Base-by-base conservation (phyloP, 148 eudicot genomes). In the Rhododendron williamsianum region DNA sequence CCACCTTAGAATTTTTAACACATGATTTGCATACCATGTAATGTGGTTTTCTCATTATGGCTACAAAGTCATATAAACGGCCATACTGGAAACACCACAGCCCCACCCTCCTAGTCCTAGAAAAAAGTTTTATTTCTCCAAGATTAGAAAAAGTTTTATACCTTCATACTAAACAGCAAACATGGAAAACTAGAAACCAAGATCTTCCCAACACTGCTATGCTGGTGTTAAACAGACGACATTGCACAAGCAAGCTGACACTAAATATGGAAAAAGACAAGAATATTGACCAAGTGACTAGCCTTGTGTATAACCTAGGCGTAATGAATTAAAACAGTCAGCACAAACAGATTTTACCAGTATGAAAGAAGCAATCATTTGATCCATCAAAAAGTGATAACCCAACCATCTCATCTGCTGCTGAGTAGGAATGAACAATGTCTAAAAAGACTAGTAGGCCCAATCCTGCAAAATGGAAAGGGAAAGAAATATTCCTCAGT, bases 341-440 rank as follows among this genome's bases (percentile, higher is more conserved):
- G 43, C 86, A 65, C 23, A 36, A 63, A 86, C 9, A 76, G 18
- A 79, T 45, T 12, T 88, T 93, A 97, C 99, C 99, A 58, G 96
- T 87, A 87, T 97, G 99, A 83, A 97, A 97, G 88, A 87, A 97
- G 91, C 99, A 97, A 87, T 97, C 99, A 84, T 95, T 97, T 92
- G 98, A 90, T 87, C 99, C 99, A 85, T 97, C 99, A 91, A 90
- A 97, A 85, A 90, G 93, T 12, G 99, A 95, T 85, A 97, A 88
- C 16, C 99, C 99, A 89, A 97, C 94, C 98, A 95, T 93, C 94
- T 97, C 98, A 86, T 97, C 98, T 82, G 99, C 96, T 86, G 99
- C 99, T 77, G 98, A 90, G 87, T 97, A 95, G 19, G 99, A 97
- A 86, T 97, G 99, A 73, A 94, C 95, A 84, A 97, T 91, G 87